These are phyloP conservation scores for Panaeolus cyanescens DNA, from an alignment of 768 basidiomycete genomes.

Conservation along the genomic window DNA sequence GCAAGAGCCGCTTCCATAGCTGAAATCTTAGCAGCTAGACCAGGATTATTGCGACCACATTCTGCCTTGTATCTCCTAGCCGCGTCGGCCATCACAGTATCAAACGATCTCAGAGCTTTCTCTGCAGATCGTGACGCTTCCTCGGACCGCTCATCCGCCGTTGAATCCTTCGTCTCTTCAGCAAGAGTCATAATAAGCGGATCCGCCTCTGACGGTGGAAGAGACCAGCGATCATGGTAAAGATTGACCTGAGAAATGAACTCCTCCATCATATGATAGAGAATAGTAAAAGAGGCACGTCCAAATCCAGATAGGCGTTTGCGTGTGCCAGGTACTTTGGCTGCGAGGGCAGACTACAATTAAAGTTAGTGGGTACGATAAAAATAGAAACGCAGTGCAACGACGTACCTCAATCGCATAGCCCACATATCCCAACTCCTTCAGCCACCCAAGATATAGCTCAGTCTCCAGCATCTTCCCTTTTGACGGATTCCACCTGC, in stretches of 20 bases:
- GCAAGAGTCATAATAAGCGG: constrained; percentile 44
- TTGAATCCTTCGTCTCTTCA: constrained; percentile 45
- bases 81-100: constrained; percentile 36
- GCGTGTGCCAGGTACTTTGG: constrained; percentile 38
- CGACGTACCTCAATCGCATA: constrained; percentile 37
- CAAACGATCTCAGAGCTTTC: constrained; percentile 32
- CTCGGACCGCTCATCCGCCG: constrained; percentile 41
- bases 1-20: constrained; percentile 39
- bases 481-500: constrained; percentile 24
- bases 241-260: constrained; percentile 46
- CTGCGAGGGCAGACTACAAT: constrained; percentile 34
- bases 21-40: constrained; percentile 34
- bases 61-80: constrained; percentile 42
- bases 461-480: constrained; percentile 41
- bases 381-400: background rate
- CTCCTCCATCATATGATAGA: constrained; percentile 44
- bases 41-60: constrained; percentile 31
- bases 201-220: constrained; percentile 29
- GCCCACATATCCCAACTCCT: constrained; percentile 38
- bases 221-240: constrained; percentile 44
- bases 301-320: constrained; percentile 39
- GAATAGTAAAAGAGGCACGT: constrained; percentile 38
- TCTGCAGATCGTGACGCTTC: constrained; percentile 37
- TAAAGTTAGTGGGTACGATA: constrained; percentile 1
- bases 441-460: constrained; percentile 43